Evolutionary conservation across 202 grass and related monocot species (phyloP).

Genomic region (Panicum hallii): DNA sequence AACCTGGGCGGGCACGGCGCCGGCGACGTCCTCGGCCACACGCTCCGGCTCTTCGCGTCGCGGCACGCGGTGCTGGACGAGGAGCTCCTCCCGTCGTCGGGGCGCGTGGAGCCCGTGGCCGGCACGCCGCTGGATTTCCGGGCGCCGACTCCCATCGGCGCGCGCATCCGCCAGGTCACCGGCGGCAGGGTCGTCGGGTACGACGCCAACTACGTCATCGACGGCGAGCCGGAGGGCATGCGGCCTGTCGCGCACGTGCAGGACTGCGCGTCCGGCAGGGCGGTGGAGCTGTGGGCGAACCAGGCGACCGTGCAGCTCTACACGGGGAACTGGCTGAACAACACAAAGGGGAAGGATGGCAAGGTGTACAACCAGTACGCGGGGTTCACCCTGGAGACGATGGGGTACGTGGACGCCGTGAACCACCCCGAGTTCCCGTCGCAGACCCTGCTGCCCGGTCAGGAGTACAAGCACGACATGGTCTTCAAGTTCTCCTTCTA

Average conservation of each 20-base stretch:
- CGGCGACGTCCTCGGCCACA: slow-evolving; percentile 68
- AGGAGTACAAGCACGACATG: slow-evolving; percentile 84
- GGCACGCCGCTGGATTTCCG: slow-evolving; percentile 72
- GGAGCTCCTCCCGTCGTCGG: slow-evolving; percentile 71
- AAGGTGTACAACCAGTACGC: slow-evolving; percentile 56
- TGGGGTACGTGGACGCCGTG: slow-evolving; percentile 79
- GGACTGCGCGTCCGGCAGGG: slow-evolving; percentile 21
- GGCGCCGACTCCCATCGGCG: slow-evolving; percentile 38
- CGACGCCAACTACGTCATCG: slow-evolving; percentile 66
- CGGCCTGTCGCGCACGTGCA: neutral
- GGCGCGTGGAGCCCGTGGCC: slow-evolving; percentile 49
- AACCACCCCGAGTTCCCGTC: slow-evolving; percentile 93
- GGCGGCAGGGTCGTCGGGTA: slow-evolving; percentile 53
- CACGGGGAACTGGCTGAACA: slow-evolving; percentile 66
- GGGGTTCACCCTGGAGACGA: slow-evolving; percentile 75
- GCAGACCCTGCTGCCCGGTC: slow-evolving; percentile 57
- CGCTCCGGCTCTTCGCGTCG: slow-evolving; percentile 70
- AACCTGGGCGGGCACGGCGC: slow-evolving; percentile 70
- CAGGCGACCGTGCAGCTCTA: slow-evolving; percentile 82
- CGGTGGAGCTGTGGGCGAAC: slow-evolving; percentile 66
- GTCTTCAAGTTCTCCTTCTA: slow-evolving; percentile 66
- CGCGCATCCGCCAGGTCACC: slow-evolving; percentile 52
- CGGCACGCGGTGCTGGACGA: slow-evolving; percentile 53
- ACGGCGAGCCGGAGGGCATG: slow-evolving; percentile 37
- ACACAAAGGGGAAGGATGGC: slow-evolving; percentile 65